Evolutionary conservation across 306 rosid genomes (phyloP).

Genomic region (Acacia crassicarpa): DNA sequence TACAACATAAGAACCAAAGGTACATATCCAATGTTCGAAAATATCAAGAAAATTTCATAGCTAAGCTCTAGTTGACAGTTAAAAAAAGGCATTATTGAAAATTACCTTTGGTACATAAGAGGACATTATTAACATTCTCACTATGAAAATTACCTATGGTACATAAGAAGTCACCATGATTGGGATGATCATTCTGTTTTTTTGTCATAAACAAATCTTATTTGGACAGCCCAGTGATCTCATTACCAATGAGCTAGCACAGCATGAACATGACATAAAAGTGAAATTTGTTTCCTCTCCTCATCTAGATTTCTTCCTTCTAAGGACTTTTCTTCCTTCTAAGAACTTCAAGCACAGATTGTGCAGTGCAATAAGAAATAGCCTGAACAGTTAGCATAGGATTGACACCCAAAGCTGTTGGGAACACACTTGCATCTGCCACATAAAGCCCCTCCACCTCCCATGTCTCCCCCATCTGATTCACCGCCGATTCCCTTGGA

Average conservation of each 20-base stretch:
- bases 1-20: neutral
- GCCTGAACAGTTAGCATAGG: conserved; percentile 87
- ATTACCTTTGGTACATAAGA: neutral
- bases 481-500: conserved; percentile 58
- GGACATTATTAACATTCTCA: neutral
- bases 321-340: conserved; percentile 59
- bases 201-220: neutral
- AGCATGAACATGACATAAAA: neutral
- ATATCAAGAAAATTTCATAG: neutral
- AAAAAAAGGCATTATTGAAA: conserved; percentile 4
- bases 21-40: neutral
- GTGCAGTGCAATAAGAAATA: conserved; percentile 84
- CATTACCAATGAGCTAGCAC: conserved; percentile 17
- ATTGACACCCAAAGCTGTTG: conserved; percentile 84
- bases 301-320: conserved; percentile 46
- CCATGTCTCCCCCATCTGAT: conserved; percentile 78
- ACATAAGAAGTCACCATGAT: neutral
- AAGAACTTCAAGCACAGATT: conserved; percentile 66
- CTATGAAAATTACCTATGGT: conserved; percentile 7
- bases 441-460: conserved; percentile 72
- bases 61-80: neutral
- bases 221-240: conserved; percentile 24
- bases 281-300: neutral
- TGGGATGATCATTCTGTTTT: conserved; percentile 1
- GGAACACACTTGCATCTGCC: conserved; percentile 83